phyloP scores from a whole-genome alignment of 768 basidiomycete genomes.

The Boletus rubropictus region DNA sequence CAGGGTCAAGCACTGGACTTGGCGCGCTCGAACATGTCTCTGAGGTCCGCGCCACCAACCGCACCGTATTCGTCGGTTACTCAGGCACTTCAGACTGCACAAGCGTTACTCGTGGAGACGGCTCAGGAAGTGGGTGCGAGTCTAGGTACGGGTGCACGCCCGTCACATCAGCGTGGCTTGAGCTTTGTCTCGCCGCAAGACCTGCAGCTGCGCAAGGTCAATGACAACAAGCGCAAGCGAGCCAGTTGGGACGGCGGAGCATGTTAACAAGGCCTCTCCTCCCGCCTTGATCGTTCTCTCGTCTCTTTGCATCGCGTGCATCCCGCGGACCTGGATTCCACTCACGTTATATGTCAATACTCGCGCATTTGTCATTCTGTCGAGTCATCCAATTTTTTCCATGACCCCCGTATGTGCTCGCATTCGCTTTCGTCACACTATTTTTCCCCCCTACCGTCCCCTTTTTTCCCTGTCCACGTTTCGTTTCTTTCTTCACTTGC shows the following conservation, averaged over 20 bases:
- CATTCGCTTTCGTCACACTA: slow-evolving; percentile 10
- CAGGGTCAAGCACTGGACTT: slow-evolving; percentile 49
- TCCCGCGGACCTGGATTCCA: slow-evolving; percentile 5
- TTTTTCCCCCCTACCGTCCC: neutral
- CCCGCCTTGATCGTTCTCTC: neutral
- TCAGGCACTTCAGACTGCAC: slow-evolving; percentile 33
- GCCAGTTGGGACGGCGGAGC: slow-evolving; percentile 51
- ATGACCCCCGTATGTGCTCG: neutral
- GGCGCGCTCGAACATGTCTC: slow-evolving; percentile 34
- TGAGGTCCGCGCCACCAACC: slow-evolving; percentile 24
- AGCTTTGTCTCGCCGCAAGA: slow-evolving; percentile 52
- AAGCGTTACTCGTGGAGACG: slow-evolving; percentile 23
- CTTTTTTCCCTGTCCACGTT: too few relatives aligned
- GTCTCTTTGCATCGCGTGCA: slow-evolving; percentile 4
- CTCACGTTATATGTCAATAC: slow-evolving; percentile 11
- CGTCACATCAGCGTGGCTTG: slow-evolving; percentile 42
- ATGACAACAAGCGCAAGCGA: slow-evolving; percentile 52
- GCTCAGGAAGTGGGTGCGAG: slow-evolving; percentile 6
- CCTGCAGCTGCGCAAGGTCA: slow-evolving; percentile 41
- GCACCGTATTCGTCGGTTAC: slow-evolving; percentile 24
- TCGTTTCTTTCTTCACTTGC: slow-evolving; percentile 14
- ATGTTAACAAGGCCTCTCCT: slow-evolving; percentile 16
- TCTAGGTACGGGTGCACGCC: slow-evolving; percentile 10
- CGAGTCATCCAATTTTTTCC: slow-evolving; percentile 1
- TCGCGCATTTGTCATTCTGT: slow-evolving; percentile 9